Conservation (phyloP, 345 rosid species). For the Ceriops tagal region DNA sequence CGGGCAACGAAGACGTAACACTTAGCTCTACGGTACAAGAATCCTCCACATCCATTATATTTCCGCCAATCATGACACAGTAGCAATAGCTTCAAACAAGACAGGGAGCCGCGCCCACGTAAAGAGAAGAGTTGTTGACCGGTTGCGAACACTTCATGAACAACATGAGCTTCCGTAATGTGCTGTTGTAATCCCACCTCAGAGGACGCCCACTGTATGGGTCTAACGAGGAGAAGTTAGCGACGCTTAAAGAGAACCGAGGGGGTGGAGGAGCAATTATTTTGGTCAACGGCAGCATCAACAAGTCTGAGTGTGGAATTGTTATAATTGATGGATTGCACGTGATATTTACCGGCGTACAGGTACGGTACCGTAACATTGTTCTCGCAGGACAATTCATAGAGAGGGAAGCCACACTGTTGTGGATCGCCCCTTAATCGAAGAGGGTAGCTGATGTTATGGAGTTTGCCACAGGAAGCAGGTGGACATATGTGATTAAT, state of each 20-base stretch:
- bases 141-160: slow-evolving; percentile 6
- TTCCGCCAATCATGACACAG: not conserved
- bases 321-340: slow-evolving; percentile 18
- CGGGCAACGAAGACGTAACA: slow-evolving; percentile 1
- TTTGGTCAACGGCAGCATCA: not conserved
- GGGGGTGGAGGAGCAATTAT: slow-evolving; percentile 23
- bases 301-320: slow-evolving; percentile 11
- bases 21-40: slow-evolving; percentile 4
- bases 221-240: not conserved
- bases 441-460: slow-evolving; percentile 27
- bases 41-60: not conserved
- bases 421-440: slow-evolving; percentile 20
- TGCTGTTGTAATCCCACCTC: not conserved
- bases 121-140: slow-evolving; percentile 10
- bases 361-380: slow-evolving; percentile 15
- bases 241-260: not conserved
- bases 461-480: slow-evolving; percentile 30
- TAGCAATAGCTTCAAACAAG: not conserved
- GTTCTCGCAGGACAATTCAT: slow-evolving; percentile 24
- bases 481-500: not conserved
- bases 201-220: not conserved
- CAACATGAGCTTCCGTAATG: not conserved
- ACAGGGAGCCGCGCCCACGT: slow-evolving; percentile 10
- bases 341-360: slow-evolving; percentile 12
- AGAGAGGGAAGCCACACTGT: slow-evolving; percentile 9